Evolutionary conservation across 225 moss, liverwort and hornwort species (phyloP), one percentile per base, ranked within the genome.

Genomic region (Bryoerythrophyllum caledonicum): DNA sequence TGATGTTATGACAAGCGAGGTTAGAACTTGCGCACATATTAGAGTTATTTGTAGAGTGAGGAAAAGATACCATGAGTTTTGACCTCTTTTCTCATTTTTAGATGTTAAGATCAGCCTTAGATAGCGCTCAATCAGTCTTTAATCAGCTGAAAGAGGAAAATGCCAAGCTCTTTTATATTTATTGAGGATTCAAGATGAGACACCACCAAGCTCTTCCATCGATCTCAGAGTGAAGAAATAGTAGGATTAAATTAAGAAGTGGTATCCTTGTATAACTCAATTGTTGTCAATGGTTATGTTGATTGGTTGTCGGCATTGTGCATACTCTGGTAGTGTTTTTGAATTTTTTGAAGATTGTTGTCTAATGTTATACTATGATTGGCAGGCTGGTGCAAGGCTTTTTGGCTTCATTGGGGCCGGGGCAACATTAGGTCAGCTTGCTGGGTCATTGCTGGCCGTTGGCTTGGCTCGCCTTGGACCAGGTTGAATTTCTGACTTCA

Each of bases 381-480:
- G 72, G 74, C 83, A 89, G 84, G 86, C 82, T 79, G 89, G 89
- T 43, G 77, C 86, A 44, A 86, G 86, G 40, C 86, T 89, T 41
- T 89, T 89, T 86, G 89, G 89, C 35, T 86, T 89, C 72, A 81
- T 89, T 81, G 86, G 89, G 71, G 86, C 89, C 38, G 86, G 89
- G 76, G 89, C 89, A 77, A 89, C 89, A 81, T 63, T 89, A 84
- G 89, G 89, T 71, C 89, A 89, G 80, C 84, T 89, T 76, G 72
- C 82, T 77, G 89, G 89, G 66, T 89, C 89, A 44, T 80, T 89
- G 68, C 55, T 89, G 83, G 89, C 84, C 66, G 86, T 89, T 80
- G 86, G 76, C 63, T 71, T 89, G 86, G 89, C 89, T 86, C 89
- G 77, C 74, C 77, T 89, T 77, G 84, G 89, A 86, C 89, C 86